These are phyloP conservation scores for Perkinsus olseni DNA, from an alignment of 169 alveolate species.

Conservation along the genomic window DNA sequence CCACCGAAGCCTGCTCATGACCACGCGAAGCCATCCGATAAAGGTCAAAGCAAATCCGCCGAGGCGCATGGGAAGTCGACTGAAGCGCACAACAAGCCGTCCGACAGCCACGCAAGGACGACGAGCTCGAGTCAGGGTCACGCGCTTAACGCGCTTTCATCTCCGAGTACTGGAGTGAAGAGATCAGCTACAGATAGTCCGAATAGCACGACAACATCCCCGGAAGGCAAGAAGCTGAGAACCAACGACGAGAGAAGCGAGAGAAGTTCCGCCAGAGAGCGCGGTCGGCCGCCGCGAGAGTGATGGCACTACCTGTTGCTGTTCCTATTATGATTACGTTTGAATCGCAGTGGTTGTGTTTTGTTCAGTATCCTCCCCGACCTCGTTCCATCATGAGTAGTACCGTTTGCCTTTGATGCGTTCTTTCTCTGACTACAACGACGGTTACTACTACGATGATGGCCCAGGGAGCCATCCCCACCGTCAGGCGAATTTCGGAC, in stretches of 20 bases:
- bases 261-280: not conserved
- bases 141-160: not conserved
- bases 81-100: not conserved
- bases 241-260: not conserved
- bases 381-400: not conserved
- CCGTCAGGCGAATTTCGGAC: not conserved
- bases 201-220: not conserved
- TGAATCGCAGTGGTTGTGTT: not conserved
- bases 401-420: not conserved
- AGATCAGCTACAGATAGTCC: not conserved
- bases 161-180: not conserved
- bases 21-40: not conserved
- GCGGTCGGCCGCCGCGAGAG: not conserved
- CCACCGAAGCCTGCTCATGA: not conserved
- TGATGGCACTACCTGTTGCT: not conserved
- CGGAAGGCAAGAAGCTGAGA: not conserved
- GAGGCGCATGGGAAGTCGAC: not conserved
- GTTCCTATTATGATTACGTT: not conserved
- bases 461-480: not conserved
- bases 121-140: not conserved
- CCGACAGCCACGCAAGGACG: not conserved
- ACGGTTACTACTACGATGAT: not conserved
- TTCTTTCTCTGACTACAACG: not conserved
- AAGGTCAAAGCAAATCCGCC: not conserved
- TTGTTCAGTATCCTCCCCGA: not conserved